Evolutionary conservation across 768 basidiomycete genomes (phyloP).

Genomic region (Mycena albidolilacea): DNA sequence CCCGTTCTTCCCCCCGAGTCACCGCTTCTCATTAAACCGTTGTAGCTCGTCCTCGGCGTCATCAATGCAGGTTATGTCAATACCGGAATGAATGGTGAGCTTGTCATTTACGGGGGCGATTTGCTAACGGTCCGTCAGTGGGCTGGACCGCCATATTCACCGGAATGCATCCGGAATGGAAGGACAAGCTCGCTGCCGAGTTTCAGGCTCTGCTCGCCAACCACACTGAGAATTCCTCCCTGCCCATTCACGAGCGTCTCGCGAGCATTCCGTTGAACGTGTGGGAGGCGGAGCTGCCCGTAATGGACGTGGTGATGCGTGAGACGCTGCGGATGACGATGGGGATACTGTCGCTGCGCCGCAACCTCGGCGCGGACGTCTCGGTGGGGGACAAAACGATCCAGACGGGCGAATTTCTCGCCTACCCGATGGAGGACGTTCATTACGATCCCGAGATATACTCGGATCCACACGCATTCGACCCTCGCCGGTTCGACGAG

Average conservation of each 20-base stretch:
- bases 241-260: conserved; percentile 15
- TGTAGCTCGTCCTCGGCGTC: conserved; percentile 31
- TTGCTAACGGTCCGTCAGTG: background rate
- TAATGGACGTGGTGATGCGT: conserved; percentile 30
- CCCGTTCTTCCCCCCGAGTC: background rate
- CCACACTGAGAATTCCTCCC: background rate
- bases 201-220: conserved; percentile 22
- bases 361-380: conserved; percentile 28
- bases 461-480: conserved; percentile 33
- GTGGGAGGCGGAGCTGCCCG: conserved; percentile 39
- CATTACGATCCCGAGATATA: conserved; percentile 36
- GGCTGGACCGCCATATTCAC: conserved; percentile 27
- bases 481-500: conserved; percentile 29
- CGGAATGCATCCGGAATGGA: conserved; percentile 33
- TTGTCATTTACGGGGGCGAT: background rate
- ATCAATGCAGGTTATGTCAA: conserved; percentile 35
- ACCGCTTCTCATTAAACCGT: background rate
- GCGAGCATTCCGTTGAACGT: conserved; percentile 28
- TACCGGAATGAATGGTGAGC: conserved; percentile 26
- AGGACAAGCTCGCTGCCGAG: conserved; percentile 28
- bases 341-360: conserved; percentile 23
- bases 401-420: conserved; percentile 32
- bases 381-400: conserved; percentile 21
- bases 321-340: conserved; percentile 37
- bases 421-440: conserved; percentile 28